Base-by-base conservation (phyloP, 164 flowering plant genomes). In the Aristolochia contorta region DNA sequence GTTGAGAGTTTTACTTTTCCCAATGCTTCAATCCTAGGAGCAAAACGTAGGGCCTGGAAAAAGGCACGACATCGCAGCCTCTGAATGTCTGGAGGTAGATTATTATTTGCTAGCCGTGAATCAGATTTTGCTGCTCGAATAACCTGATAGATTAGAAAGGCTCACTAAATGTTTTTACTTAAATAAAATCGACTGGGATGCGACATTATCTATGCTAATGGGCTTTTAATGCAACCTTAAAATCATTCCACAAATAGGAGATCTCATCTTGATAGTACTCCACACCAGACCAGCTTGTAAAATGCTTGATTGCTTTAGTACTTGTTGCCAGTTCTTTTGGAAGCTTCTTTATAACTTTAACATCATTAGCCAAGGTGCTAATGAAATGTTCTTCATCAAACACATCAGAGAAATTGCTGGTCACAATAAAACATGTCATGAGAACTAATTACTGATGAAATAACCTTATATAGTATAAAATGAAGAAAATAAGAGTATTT, bases 81-180 rank as follows among this genome's bases (percentile, higher is more conserved):
- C 73, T 93, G 99, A 67, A 93, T 84, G 63, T 87, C 99, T 56
- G 75, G 76, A 59, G 94, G 94, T 14, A 93, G 79, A 71, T 86
- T 79, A 79, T 90, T 87, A 73, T 93, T 93, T 65, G 97, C 97
- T 14, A 90, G 73, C 54, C 99, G 91, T 65, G 95, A 90, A 79
- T 93, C 99, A 58, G 99, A 84, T 66, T 93, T 93, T 15, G 91
- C 91, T 45, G 99, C 97, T 79, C 87, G 90, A 74, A 93, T 93
- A 41, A 90, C 77, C 99, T 93, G 30, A 43, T 59, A 54, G 1
- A 53, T 30, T n/a, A 70, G 47, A 56, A 8, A 12, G 43, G 16
- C 67, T 43, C 46, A 25, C 50, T 47, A 12, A 37, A 21, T 43
- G 50, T 23, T 41, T 49, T 16, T 16, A 54, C 9, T 47, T 25